Percentiles rank a stretch among this genome's conserved stretches.
These are phyloP conservation scores for Biscogniauxia mediterranea DNA, from an alignment of 2,329 filamentous ascomycete species.

Conservation along the genomic window DNA sequence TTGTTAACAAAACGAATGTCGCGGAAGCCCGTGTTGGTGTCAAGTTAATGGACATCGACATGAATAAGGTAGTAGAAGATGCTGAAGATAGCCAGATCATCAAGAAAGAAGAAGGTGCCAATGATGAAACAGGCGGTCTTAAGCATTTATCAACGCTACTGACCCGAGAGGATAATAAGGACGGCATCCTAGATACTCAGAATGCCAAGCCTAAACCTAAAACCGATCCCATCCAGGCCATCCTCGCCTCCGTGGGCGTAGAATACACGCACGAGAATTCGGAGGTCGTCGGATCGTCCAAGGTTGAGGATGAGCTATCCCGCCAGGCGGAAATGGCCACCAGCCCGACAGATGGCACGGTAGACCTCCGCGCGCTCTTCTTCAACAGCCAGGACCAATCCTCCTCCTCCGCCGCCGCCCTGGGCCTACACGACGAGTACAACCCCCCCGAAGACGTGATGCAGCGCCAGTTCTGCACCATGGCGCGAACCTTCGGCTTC, in stretches of 20 bases:
- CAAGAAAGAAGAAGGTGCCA: slow-evolving; percentile 46
- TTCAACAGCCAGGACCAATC: slow-evolving; percentile 42
- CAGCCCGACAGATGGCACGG: slow-evolving; percentile 40
- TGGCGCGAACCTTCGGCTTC: slow-evolving; percentile 80
- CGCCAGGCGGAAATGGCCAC: slow-evolving; percentile 67
- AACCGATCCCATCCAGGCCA: slow-evolving; percentile 81
- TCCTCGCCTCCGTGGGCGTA: slow-evolving; percentile 82
- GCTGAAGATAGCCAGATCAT: slow-evolving; percentile 44
- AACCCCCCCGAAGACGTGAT: slow-evolving; percentile 73
- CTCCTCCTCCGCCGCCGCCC: slow-evolving; percentile 26
- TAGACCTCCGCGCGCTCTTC: slow-evolving; percentile 58
- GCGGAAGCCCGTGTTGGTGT: slow-evolving; percentile 89
- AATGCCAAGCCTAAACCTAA: slow-evolving; percentile 40
- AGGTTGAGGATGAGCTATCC: slow-evolving; percentile 82
- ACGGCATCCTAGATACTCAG: slow-evolving; percentile 33
- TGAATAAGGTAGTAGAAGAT: slow-evolving; percentile 58
- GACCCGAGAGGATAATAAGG: slow-evolving; percentile 46
- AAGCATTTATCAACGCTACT: slow-evolving; percentile 67
- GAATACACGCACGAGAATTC: slow-evolving; percentile 96
- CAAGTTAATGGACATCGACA: slow-evolving; percentile 72
- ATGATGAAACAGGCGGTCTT: slow-evolving; percentile 66
- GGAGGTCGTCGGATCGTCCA: slow-evolving; percentile 89
- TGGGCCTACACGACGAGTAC: slow-evolving; percentile 50
- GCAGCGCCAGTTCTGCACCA: slow-evolving; percentile 83
- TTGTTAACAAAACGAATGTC: slow-evolving; percentile 97